A percentile compares a stretch with the other conserved stretches of the same genome.
Evolutionary conservation across 768 basidiomycete genomes (phyloP).

Genomic region (Dentipellis sp.): DNA sequence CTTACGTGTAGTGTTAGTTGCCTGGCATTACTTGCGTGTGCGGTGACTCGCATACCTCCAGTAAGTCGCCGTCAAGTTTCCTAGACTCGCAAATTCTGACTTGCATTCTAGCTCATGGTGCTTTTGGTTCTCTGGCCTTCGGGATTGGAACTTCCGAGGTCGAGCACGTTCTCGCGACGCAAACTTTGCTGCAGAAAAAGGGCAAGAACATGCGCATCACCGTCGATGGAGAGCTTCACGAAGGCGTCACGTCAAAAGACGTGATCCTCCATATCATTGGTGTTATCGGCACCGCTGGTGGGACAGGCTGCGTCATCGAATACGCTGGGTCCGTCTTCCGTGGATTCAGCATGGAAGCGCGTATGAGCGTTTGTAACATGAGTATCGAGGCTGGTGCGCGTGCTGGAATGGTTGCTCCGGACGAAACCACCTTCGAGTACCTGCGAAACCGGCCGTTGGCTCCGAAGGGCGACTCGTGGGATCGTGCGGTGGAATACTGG

Average conservation of each 20-base stretch:
- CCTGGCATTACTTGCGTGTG: slow-evolving; percentile 45
- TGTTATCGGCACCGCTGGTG: slow-evolving; percentile 54
- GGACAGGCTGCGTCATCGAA: slow-evolving; percentile 57
- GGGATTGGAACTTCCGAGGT: slow-evolving; percentile 64
- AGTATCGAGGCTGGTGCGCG: slow-evolving; percentile 59
- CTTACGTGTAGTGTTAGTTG: slow-evolving; percentile 18
- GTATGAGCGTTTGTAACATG: slow-evolving; percentile 60
- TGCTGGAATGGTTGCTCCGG: slow-evolving; percentile 59
- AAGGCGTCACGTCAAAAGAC: slow-evolving; percentile 55
- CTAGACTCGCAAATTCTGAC: not conserved
- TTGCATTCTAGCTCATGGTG: slow-evolving; percentile 40
- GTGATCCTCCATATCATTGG: slow-evolving; percentile 60
- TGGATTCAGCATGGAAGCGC: slow-evolving; percentile 51
- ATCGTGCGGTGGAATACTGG: slow-evolving; percentile 53
- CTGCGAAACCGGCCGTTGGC: slow-evolving; percentile 50
- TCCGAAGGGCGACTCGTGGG: slow-evolving; percentile 52
- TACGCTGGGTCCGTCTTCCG: slow-evolving; percentile 50
- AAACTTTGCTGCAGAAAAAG: slow-evolving; percentile 52
- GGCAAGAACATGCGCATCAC: slow-evolving; percentile 59
- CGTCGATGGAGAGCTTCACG: slow-evolving; percentile 44
- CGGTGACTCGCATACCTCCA: slow-evolving; percentile 60
- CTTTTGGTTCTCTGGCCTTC: slow-evolving; percentile 59
- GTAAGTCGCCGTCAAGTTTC: slow-evolving; percentile 21
- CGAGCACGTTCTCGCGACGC: slow-evolving; percentile 61
- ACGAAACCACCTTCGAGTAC: slow-evolving; percentile 54